phyloP scores from a whole-genome alignment of 1,284 basidiomycete genomes.

The Papiliotrema fonsecae region DNA sequence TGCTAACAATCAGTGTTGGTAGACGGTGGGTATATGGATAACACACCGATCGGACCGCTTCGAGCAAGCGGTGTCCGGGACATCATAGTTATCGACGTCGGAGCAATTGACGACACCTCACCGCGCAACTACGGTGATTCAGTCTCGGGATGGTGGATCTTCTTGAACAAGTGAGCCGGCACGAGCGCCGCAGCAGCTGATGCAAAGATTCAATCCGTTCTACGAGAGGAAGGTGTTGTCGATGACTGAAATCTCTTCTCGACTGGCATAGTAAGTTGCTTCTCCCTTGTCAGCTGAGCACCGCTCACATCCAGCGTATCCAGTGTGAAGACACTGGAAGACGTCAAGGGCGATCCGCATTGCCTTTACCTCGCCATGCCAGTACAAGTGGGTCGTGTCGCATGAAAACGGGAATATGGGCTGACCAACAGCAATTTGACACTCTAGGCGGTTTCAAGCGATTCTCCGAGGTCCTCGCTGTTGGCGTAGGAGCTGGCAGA shows the following conservation, averaged over 20 bases:
- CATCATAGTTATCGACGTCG: conserved; percentile 95
- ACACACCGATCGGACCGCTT: conserved; percentile 86
- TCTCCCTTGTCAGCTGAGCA: neutral
- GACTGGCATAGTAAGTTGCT: conserved; percentile 80
- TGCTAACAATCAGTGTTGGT: conserved; percentile 59
- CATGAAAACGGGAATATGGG: neutral
- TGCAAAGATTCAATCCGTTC: conserved; percentile 64
- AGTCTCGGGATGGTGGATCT: conserved; percentile 93
- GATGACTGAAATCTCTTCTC: conserved; percentile 93
- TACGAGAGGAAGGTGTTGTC: conserved; percentile 75
- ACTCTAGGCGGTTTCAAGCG: conserved; percentile 47
- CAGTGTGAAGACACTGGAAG: conserved; percentile 88
- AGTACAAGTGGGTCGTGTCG: conserved; percentile 64
- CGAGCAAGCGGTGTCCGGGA: conserved; percentile 83
- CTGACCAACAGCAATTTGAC: conserved; percentile 28
- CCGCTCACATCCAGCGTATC: conserved; percentile 66
- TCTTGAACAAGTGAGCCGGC: conserved; percentile 71
- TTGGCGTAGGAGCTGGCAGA: conserved; percentile 73
- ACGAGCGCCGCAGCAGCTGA: conserved; percentile 27
- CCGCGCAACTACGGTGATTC: conserved; percentile 92
- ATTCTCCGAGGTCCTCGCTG: conserved; percentile 59
- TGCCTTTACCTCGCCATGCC: conserved; percentile 95
- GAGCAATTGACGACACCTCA: conserved; percentile 91
- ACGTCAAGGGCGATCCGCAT: conserved; percentile 80
- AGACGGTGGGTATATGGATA: conserved; percentile 92